Conservation (phyloP, 2,329 filamentous ascomycete species). For the Trichoderma citrinoviride region DNA sequence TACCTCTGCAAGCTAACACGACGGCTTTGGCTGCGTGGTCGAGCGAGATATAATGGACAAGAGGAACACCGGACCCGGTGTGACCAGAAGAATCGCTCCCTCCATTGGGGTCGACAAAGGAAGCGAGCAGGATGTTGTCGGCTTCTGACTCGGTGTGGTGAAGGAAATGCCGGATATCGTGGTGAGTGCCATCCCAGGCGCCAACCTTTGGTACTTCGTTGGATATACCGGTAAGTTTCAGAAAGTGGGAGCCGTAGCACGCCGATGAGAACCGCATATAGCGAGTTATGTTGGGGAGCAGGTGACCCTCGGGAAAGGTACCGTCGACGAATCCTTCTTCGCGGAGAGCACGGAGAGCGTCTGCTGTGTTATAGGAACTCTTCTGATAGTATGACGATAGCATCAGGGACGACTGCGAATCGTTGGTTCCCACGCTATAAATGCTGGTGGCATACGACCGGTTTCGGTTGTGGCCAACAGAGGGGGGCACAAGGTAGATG, state of each 20-base stretch:
- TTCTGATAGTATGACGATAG: conserved; percentile 49
- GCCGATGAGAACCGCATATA: conserved; percentile 67
- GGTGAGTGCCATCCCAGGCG: conserved; percentile 50
- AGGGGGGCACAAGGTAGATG: conserved; percentile 29
- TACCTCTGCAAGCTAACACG: conserved; percentile 69
- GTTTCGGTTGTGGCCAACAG: conserved; percentile 28
- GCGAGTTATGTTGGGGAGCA: conserved; percentile 60
- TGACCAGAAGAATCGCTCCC: conserved; percentile 63
- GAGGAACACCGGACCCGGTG: conserved; percentile 63
- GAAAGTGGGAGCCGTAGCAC: conserved; percentile 62
- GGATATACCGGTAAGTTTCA: conserved; percentile 61
- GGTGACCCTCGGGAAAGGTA: conserved; percentile 58
- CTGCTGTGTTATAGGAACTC: conserved; percentile 47
- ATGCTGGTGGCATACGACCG: conserved; percentile 50
- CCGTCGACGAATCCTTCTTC: conserved; percentile 55
- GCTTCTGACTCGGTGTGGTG: conserved; percentile 59
- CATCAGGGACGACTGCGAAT: conserved; percentile 54
- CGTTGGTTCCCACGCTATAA: conserved; percentile 58
- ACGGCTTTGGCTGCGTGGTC: conserved; percentile 71
- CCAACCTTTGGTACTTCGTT: conserved; percentile 47
- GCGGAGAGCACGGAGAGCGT: conserved; percentile 49
- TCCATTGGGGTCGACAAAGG: conserved; percentile 67
- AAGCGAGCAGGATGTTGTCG: conserved; percentile 62
- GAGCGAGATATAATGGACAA: conserved; percentile 71
- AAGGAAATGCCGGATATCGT: conserved; percentile 62